These are phyloP conservation scores for Aquilaria yunnanensis DNA, from an alignment of 345 rosid genomes.

Conservation along the genomic window DNA sequence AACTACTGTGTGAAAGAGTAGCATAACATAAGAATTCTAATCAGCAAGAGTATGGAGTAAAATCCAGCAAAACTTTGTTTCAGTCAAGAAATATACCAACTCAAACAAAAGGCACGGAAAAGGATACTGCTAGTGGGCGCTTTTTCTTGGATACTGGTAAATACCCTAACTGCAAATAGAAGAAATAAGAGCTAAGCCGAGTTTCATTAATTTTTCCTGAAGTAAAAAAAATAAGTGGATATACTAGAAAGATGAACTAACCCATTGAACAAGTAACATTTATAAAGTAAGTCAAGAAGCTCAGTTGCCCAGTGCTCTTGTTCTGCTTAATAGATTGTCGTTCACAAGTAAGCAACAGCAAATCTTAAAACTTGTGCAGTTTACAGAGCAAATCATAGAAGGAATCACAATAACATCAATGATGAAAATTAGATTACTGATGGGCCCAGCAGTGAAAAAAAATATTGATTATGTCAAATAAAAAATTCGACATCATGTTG, in stretches of 20 bases:
- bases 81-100: too few species aligned
- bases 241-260: conserved; percentile 19
- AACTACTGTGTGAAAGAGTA: too few species aligned
- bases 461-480: too few species aligned
- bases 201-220: not conserved
- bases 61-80: too few species aligned
- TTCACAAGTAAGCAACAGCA: not conserved
- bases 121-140: conserved; percentile 81
- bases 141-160: conserved; percentile 80
- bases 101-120: conserved; percentile 4
- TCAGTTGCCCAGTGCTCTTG: conserved; percentile 80
- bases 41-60: too few species aligned
- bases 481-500: too few species aligned
- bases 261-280: conserved; percentile 66
- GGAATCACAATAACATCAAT: too few species aligned
- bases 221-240: not conserved
- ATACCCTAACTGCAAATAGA: conserved; percentile 59
- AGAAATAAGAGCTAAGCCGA: not conserved
- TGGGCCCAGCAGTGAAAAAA: too few species aligned
- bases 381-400: not conserved
- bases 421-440: too few species aligned
- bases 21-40: too few species aligned
- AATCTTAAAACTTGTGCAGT: not conserved
- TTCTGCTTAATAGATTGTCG: conserved; percentile 34
- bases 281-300: conserved; percentile 74